Evolutionary conservation across 1,139 yeast genomes (phyloP).

Genomic region (Entelexis sorbosivorans): DNA sequence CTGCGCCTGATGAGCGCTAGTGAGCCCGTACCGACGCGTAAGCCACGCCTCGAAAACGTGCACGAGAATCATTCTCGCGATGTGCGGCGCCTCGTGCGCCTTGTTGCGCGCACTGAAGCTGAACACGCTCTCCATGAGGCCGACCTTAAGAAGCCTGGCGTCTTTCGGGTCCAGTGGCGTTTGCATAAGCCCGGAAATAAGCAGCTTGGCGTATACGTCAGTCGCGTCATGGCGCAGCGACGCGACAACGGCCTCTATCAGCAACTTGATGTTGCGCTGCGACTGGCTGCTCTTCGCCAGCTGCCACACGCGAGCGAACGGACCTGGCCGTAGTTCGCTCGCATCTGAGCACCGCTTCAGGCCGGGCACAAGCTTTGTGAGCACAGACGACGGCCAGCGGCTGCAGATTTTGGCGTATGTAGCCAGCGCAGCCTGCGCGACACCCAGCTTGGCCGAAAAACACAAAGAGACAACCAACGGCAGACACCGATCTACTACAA

Average conservation of each 20-base stretch:
- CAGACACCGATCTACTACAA: conserved; percentile 17
- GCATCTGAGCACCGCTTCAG: neutral
- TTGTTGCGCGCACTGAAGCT: conserved; percentile 8
- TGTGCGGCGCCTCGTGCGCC: neutral
- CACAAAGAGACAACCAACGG: conserved; percentile 11
- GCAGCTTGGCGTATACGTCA: neutral
- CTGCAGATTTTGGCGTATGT: conserved; percentile 8
- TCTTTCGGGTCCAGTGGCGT: conserved; percentile 10
- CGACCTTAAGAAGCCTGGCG: conserved; percentile 11
- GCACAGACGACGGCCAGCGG: conserved; percentile 12
- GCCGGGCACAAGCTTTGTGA: conserved; percentile 11
- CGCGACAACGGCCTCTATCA: neutral
- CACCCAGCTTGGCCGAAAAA: conserved; percentile 9
- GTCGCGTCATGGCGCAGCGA: neutral
- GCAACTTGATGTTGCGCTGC: conserved; percentile 1
- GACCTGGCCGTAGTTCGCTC: neutral
- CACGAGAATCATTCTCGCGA: conserved; percentile 4
- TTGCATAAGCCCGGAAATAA: conserved; percentile 9
- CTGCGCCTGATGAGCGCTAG: neutral
- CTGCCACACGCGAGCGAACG: conserved; percentile 8
- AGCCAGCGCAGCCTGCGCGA: conserved; percentile 15
- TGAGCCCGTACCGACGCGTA: conserved; percentile 13
- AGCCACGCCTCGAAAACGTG: conserved; percentile 17
- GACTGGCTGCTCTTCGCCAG: neutral
- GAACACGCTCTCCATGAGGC: conserved; percentile 9